Evolutionary conservation across 306 rosid species (phyloP).

Genomic region (Myrica gale): DNA sequence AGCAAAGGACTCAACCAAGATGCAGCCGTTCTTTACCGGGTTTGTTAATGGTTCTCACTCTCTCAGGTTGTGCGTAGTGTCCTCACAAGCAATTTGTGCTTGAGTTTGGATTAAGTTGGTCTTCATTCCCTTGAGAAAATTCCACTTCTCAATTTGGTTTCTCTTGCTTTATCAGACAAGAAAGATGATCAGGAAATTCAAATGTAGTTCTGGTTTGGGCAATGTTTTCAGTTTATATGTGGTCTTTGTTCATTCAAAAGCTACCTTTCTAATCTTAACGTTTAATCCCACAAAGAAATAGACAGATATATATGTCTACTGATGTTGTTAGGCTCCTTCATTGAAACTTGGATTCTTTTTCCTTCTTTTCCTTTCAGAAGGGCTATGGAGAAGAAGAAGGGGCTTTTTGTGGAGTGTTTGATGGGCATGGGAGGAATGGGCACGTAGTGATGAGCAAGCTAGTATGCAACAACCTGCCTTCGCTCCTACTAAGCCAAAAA

Average conservation of each 20-base stretch:
- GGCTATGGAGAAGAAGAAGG: slow-evolving; percentile 49
- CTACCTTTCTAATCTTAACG: background rate
- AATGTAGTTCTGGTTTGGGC: background rate
- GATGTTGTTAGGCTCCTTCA: background rate
- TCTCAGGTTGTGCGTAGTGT: background rate
- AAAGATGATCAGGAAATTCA: background rate
- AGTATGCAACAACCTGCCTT: slow-evolving; percentile 45
- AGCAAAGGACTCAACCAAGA: slow-evolving; percentile 76
- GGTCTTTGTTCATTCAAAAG: background rate
- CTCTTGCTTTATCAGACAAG: background rate
- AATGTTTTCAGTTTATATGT: background rate
- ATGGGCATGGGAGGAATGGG: slow-evolving; percentile 82
- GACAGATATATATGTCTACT: no score
- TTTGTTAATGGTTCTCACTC: slow-evolving; percentile 15
- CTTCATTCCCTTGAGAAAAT: background rate
- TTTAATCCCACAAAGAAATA: background rate
- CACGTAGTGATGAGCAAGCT: slow-evolving; percentile 62
- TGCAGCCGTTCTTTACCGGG: slow-evolving; percentile 62
- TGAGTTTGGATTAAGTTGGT: background rate
- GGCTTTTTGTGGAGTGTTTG: slow-evolving; percentile 64
- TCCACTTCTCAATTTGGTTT: background rate
- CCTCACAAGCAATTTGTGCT: background rate
- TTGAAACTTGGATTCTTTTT: background rate
- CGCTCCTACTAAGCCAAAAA: slow-evolving; percentile 42
- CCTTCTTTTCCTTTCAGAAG: slow-evolving; percentile 25